phyloP scores from a whole-genome alignment of 1,284 basidiomycete species.

The Inonotus obliquus region DNA sequence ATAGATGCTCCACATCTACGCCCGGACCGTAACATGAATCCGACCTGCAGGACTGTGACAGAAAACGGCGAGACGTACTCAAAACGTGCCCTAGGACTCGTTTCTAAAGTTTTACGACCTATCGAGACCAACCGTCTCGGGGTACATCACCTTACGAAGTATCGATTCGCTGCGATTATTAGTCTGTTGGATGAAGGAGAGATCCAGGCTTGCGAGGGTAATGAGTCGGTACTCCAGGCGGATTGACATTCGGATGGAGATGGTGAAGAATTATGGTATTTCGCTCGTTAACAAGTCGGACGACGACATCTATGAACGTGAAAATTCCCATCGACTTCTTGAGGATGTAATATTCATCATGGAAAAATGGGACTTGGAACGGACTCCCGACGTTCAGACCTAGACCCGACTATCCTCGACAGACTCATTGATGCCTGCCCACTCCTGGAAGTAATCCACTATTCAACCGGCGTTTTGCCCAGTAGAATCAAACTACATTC shows the following conservation, averaged over 20 bases:
- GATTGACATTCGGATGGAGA: background rate
- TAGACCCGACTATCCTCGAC: background rate
- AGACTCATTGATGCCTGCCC: background rate
- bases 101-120: constrained; percentile 7
- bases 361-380: too few species aligned
- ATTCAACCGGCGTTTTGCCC: too few species aligned
- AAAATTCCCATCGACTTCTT: background rate
- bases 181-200: background rate
- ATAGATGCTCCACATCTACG: background rate
- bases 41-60: too few species aligned
- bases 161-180: background rate
- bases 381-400: too few species aligned
- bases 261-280: background rate
- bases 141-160: background rate
- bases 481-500: background rate
- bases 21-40: background rate
- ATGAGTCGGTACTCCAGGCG: background rate
- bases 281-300: too few species aligned
- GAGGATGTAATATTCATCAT: background rate
- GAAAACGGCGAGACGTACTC: too few species aligned
- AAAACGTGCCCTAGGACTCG: constrained; percentile 4
- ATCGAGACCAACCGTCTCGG: background rate
- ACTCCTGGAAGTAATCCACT: background rate
- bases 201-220: background rate
- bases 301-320: background rate